Conservation (phyloP, 805 yeast species). For the Wickerhamiella domercqiae region DNA sequence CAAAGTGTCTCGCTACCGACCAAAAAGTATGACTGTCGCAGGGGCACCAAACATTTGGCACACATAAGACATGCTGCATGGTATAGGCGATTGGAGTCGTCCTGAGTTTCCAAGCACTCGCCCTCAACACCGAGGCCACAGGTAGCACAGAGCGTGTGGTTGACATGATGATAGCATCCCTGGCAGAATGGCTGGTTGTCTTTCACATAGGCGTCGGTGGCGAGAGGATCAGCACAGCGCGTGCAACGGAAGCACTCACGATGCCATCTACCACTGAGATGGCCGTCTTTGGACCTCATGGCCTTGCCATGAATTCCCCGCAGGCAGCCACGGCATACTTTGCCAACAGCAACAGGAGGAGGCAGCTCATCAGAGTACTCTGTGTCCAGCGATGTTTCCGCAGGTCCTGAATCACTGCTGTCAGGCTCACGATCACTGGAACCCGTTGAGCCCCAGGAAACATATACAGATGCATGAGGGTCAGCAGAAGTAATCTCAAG, state of each 20-base stretch:
- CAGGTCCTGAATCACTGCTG: not conserved
- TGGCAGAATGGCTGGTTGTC: constrained; percentile 74
- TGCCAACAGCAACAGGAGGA: constrained; percentile 2
- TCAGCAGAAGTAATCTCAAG: not conserved
- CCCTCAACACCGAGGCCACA: constrained; percentile 81
- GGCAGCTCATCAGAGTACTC: not conserved
- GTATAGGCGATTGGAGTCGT: constrained; percentile 38
- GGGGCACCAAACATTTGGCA: constrained; percentile 32
- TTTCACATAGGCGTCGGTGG: constrained; percentile 41
- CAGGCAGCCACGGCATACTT: constrained; percentile 55
- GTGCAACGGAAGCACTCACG: constrained; percentile 67
- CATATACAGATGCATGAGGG: not conserved
- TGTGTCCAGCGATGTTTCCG: not conserved
- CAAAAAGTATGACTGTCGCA: constrained; percentile 23
- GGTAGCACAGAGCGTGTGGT: constrained; percentile 55
- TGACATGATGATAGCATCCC: constrained; percentile 56
- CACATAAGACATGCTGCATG: constrained; percentile 65
- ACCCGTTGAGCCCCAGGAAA: not conserved
- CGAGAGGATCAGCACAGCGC: constrained; percentile 33
- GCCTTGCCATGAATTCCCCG: constrained; percentile 43
- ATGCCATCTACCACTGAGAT: constrained; percentile 74
- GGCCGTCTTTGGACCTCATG: constrained; percentile 68
- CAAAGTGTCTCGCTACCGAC: constrained; percentile 23
- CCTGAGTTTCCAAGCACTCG: constrained; percentile 53
- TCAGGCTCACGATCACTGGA: not conserved